phyloP scores from a whole-genome alignment of 345 rosid species.

The sweet orange (Citrus sinensis) region DVS_A1.0 CM039162.1:32853001-32853500 shows the following conservation, averaged over 20 bases:
- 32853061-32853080: slow-evolving; percentile 93
- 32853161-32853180: background rate
- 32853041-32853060: slow-evolving; percentile 98
- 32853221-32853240: slow-evolving; percentile 98
- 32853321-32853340: slow-evolving; percentile 97
- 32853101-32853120: slow-evolving; percentile 80
- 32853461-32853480: background rate
- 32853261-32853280: slow-evolving; percentile 93
- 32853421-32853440: background rate
- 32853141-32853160: background rate
- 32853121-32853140: background rate
- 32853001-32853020: background rate
- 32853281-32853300: slow-evolving; percentile 97
- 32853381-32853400: background rate
- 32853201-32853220: background rate
- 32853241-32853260: slow-evolving; percentile 89
- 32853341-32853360: slow-evolving; percentile 97
- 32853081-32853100: slow-evolving; percentile 98
- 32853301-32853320: slow-evolving; percentile 94
- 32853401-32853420: no score
- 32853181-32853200: background rate
- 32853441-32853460: background rate
- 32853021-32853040: slow-evolving; percentile 88
- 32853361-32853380: slow-evolving; percentile 48
- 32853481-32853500: slow-evolving; percentile 30